A percentile compares a stretch with the other conserved stretches of the same genome.
phyloP scores from a whole-genome alignment of 2,329 filamentous ascomycete genomes.

The Alternaria gaisen region DNA sequence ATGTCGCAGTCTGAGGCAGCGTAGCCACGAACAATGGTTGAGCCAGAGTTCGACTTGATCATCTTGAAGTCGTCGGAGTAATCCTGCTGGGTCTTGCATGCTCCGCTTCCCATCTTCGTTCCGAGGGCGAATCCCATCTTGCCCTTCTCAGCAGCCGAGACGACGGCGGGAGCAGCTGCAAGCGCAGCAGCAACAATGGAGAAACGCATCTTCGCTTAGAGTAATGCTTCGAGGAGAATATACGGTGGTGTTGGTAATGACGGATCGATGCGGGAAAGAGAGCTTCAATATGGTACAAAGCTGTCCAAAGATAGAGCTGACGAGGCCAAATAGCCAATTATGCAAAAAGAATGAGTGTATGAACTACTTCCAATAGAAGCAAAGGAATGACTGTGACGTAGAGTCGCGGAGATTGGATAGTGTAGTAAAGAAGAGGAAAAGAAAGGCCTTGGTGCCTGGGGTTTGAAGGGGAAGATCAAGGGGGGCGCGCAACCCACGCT shows the following conservation, averaged over 20 bases:
- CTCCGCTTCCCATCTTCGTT: constrained; percentile 65
- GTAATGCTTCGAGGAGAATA: constrained; percentile 6
- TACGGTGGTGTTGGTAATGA: neutral
- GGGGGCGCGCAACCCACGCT: constrained; percentile 19
- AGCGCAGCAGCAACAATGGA: constrained; percentile 45
- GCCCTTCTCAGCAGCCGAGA: constrained; percentile 60
- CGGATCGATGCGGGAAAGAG: neutral
- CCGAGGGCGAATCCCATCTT: constrained; percentile 72
- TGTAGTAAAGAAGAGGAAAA: constrained; percentile 22
- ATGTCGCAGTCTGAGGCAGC: constrained; percentile 72
- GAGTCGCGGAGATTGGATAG: constrained; percentile 16
- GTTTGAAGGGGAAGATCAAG: constrained; percentile 31
- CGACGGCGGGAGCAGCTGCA: constrained; percentile 56
- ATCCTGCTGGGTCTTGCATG: constrained; percentile 69
- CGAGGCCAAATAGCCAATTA: neutral
- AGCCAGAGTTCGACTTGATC: constrained; percentile 61
- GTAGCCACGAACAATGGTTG: constrained; percentile 71
- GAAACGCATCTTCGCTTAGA: constrained; percentile 45
- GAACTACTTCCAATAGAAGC: constrained; percentile 19
- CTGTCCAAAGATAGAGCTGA: neutral
- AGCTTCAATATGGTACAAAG: neutral
- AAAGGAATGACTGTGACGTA: constrained; percentile 39
- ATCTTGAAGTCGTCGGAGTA: constrained; percentile 72
- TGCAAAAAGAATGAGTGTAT: constrained; percentile 22
- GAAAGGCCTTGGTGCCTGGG: constrained; percentile 9